Evolutionary conservation across 1,139 yeast species (phyloP).

Genomic region (Taphrina communis): DNA sequence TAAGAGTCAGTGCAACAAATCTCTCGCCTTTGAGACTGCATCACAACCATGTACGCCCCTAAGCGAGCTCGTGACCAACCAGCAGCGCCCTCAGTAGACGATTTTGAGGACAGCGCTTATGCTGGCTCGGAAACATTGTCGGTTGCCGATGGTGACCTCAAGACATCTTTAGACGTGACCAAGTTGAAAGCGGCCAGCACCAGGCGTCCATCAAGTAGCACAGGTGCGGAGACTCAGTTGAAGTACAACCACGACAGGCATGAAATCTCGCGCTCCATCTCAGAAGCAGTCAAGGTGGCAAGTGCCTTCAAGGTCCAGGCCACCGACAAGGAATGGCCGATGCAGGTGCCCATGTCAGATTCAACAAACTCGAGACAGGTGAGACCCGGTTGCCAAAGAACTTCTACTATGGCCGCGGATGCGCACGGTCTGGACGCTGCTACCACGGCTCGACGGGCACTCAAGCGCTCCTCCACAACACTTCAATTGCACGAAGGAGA

Average conservation of each 20-base stretch:
- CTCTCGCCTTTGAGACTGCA: no score
- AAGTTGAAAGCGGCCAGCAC: not conserved
- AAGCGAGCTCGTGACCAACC: not conserved
- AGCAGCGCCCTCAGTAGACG: not conserved
- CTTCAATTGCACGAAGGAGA: not conserved
- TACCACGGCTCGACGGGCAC: slow-evolving; percentile 1
- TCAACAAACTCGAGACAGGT: not conserved
- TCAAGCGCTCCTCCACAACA: slow-evolving; percentile 26
- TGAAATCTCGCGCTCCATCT: slow-evolving; percentile 28
- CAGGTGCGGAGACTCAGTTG: slow-evolving; percentile 21
- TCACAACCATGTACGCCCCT: slow-evolving; percentile 4
- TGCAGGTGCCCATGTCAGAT: slow-evolving; percentile 27
- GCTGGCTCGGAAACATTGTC: slow-evolving; percentile 29
- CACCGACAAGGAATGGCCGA: slow-evolving; percentile 37
- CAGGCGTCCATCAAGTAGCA: slow-evolving; percentile 1
- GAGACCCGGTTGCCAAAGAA: slow-evolving; percentile 15
- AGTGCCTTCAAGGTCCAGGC: slow-evolving; percentile 21
- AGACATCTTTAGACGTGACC: not conserved
- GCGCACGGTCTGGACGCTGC: not conserved
- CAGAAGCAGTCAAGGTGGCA: slow-evolving; percentile 29
- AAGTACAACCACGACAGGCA: slow-evolving; percentile 29
- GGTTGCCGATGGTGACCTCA: not conserved
- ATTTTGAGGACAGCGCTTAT: slow-evolving; percentile 15
- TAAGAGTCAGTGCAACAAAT: no score
- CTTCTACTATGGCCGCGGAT: not conserved